These are phyloP conservation scores for Coemansia sp. DNA, from an alignment of 192 early-diverging fungal species.

Conservation along the genomic window DNA sequence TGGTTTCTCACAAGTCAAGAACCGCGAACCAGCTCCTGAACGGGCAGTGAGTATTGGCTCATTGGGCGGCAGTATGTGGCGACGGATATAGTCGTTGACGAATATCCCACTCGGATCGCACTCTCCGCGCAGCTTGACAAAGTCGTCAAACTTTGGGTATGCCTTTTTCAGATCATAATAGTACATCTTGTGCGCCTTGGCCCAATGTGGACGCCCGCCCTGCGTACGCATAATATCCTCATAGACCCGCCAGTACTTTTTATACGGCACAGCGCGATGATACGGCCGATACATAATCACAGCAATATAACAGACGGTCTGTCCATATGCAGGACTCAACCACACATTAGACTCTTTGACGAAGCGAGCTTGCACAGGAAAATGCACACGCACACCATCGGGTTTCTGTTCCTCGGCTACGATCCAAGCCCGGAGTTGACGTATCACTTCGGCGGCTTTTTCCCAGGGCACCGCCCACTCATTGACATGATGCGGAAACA, in stretches of 20 bases:
- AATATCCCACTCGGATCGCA: constrained; percentile 73
- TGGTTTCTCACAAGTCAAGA: background rate
- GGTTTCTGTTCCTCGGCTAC: constrained; percentile 22
- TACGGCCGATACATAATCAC: constrained; percentile 79
- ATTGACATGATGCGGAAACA: constrained; percentile 71
- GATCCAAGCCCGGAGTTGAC: background rate
- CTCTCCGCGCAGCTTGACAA: constrained; percentile 55
- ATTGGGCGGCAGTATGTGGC: constrained; percentile 59
- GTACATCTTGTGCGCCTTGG: constrained; percentile 69
- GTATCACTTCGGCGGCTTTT: background rate
- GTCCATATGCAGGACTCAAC: constrained; percentile 69
- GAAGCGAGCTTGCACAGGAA: constrained; percentile 76
- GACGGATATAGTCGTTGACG: constrained; percentile 69
- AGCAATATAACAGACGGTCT: constrained; percentile 74
- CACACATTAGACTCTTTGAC: constrained; percentile 58
- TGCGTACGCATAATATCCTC: constrained; percentile 73
- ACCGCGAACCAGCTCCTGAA: background rate
- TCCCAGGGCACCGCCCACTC: constrained; percentile 68
- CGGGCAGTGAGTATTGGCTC: constrained; percentile 3
- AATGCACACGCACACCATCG: constrained; percentile 64
- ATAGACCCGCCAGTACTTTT: constrained; percentile 69
- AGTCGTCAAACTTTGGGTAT: constrained; percentile 69
- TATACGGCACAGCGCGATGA: constrained; percentile 67
- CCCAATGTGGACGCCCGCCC: constrained; percentile 77
- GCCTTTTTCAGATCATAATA: constrained; percentile 53